These are phyloP conservation scores for Protomyces gravidus DNA, from an alignment of 1,139 yeast genomes.

Conservation along the genomic window DNA sequence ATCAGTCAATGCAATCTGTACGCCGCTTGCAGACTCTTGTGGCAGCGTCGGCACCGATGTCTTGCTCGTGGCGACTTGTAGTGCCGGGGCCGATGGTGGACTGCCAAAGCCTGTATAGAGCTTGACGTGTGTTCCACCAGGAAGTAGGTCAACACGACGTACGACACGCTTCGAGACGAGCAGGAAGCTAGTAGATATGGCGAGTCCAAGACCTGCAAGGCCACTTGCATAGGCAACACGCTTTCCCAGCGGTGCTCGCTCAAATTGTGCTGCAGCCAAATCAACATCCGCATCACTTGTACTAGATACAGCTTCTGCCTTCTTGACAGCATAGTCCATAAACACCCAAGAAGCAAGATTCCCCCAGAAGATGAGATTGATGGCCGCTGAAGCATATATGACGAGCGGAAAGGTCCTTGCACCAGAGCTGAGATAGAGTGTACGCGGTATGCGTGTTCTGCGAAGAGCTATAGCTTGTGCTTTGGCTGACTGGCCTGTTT, in stretches of 20 bases:
- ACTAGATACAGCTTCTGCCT: constrained; percentile 1
- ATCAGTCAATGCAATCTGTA: constrained; percentile 2
- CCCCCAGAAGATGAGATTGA: constrained; percentile 24
- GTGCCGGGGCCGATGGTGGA: not conserved
- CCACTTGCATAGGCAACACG: constrained; percentile 9
- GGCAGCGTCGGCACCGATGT: not conserved
- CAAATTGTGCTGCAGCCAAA: not conserved
- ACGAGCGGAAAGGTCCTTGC: constrained; percentile 9
- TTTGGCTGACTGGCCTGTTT: not conserved
- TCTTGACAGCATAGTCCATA: constrained; percentile 14
- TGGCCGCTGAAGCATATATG: constrained; percentile 16
- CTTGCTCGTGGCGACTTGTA: not conserved
- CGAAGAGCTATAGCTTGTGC: constrained; percentile 17
- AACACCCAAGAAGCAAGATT: constrained; percentile 19
- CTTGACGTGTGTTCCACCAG: constrained; percentile 9
- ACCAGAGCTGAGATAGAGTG: constrained; percentile 18
- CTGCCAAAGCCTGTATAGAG: constrained; percentile 7
- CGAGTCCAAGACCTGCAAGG: constrained; percentile 10
- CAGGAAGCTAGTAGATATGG: constrained; percentile 18
- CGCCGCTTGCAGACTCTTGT: not conserved
- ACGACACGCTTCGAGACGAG: constrained; percentile 18
- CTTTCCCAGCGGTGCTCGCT: constrained; percentile 5
- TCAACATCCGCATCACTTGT: constrained; percentile 1
- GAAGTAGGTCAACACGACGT: constrained; percentile 5
- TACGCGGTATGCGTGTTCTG: constrained; percentile 2